These are phyloP conservation scores for Picochlorum sp. DNA, from an alignment of 139 green algal species.

Conservation along the genomic window DNA sequence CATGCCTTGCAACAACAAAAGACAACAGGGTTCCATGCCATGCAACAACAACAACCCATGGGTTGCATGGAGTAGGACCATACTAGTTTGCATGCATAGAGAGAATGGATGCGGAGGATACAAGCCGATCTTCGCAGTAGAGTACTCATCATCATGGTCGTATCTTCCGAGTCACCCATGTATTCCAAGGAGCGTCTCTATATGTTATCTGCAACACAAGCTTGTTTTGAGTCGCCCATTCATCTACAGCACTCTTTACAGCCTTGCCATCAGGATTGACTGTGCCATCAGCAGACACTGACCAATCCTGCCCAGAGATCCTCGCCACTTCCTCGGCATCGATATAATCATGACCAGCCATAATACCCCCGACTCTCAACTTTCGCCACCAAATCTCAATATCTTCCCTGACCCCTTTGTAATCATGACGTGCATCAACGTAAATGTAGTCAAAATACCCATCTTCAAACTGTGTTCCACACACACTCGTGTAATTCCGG, in stretches of 20 bases:
- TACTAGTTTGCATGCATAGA: too few species aligned
- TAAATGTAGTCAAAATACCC: slow-evolving; percentile 42
- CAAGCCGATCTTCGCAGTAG: too few species aligned
- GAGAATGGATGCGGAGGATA: too few species aligned
- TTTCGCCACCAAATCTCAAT: slow-evolving; percentile 36
- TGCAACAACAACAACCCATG: too few species aligned
- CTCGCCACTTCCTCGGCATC: not conserved
- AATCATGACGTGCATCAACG: slow-evolving; percentile 39
- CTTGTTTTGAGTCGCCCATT: slow-evolving; percentile 24
- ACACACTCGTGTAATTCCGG: slow-evolving; percentile 19
- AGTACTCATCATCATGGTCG: not conserved
- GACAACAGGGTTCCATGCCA: too few species aligned
- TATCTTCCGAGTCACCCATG: not conserved
- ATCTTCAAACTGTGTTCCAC: slow-evolving; percentile 16
- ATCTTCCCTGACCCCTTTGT: slow-evolving; percentile 29
- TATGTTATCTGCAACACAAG: not conserved
- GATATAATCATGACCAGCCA: slow-evolving; percentile 31
- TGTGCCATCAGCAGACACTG: slow-evolving; percentile 28
- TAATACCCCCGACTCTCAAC: slow-evolving; percentile 23
- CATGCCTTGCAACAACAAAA: too few species aligned
- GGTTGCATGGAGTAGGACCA: too few species aligned
- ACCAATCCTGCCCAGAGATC: slow-evolving; percentile 19
- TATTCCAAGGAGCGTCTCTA: not conserved
- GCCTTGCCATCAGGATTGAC: slow-evolving; percentile 12
- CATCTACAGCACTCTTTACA: slow-evolving; percentile 35